Conservation (phyloP, 352 stramenopile species). For the Phytophthora macrochlamydospora region DNA sequence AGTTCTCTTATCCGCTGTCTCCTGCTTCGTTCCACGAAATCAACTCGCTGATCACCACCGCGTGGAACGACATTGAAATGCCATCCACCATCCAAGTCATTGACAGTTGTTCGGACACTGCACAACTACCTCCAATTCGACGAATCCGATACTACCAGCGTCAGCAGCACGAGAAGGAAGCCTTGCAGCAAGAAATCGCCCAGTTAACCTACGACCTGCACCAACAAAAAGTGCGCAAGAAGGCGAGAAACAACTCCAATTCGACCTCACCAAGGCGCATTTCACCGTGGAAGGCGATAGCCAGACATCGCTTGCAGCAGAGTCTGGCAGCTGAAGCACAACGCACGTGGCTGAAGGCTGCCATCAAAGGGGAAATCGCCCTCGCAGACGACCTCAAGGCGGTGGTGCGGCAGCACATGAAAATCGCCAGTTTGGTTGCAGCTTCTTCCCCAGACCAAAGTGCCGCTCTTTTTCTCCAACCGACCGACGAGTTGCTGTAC, state of each 20-base stretch:
- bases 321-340: background rate
- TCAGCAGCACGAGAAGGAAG: slow-evolving; percentile 7
- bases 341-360: too few species aligned
- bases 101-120: too few species aligned
- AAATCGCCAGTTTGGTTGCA: too few species aligned
- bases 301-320: background rate
- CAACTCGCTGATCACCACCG: too few species aligned
- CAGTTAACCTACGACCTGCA: background rate
- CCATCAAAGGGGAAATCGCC: too few species aligned
- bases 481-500: slow-evolving; percentile 5
- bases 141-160: slow-evolving; percentile 2
- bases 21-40: too few species aligned
- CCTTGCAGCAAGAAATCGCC: background rate
- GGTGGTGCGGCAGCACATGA: too few species aligned
- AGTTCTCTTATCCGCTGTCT: too few species aligned
- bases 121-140: background rate
- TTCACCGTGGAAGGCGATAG: slow-evolving; percentile 1
- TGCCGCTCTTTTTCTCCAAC: background rate
- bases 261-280: background rate
- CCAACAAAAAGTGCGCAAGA: background rate
- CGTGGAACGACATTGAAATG: too few species aligned
- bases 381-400: too few species aligned
- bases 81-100: too few species aligned
- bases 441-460: too few species aligned
- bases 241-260: background rate